Base-by-base conservation (phyloP, 352 stramenopile genomes). In the Detonula confervacea region DNA sequence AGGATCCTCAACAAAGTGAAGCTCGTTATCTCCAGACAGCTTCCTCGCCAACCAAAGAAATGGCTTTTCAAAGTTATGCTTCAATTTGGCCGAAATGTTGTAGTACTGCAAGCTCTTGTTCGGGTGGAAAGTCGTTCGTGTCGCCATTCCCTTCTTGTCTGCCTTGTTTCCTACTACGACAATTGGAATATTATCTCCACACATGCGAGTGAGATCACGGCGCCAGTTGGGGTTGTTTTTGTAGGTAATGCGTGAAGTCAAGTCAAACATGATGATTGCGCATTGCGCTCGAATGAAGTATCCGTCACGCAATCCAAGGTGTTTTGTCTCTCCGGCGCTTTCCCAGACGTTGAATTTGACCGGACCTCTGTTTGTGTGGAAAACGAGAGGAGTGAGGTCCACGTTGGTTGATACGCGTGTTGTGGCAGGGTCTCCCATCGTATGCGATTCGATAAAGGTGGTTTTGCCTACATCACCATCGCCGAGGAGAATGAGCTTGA, bases 91-190 rank as follows among this genome's bases (percentile, higher is more conserved):
- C 64, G 97, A 99, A 83, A 99, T 99, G 92, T 99, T 97, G 79
- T 99, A 99, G 90, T 99, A 99, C 91, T 99, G 97, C 52, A 99
- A 88, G 90, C 99, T 99, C 94, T 99, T 99, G 94, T 99, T 99
- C 83, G 97, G 95, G 92, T 99, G 97, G 94, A 99, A 99, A 33
- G 96, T 99, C 80, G 99, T 99, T 90, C 99, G 97, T 94, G 99
- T 99, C 60, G 97, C 97, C 94, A 99, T 99, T 14, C 99, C 97
- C 95, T 99, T 99, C 76, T 97, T 98, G 91, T 99, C 98, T 14
- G 99, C 97, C 95, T 99, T 99, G 95, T 99, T 99, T 64, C 97
- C 98, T 59, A 94, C 97, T 33, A 99, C 91, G 65, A 99, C 97
- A 78, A 99, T 99, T 42, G 98, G 98, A 77, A 99, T 99, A 89